Conservation (phyloP, 2,329 filamentous ascomycete species). For the Paecilomyces fulvus region DNA sequence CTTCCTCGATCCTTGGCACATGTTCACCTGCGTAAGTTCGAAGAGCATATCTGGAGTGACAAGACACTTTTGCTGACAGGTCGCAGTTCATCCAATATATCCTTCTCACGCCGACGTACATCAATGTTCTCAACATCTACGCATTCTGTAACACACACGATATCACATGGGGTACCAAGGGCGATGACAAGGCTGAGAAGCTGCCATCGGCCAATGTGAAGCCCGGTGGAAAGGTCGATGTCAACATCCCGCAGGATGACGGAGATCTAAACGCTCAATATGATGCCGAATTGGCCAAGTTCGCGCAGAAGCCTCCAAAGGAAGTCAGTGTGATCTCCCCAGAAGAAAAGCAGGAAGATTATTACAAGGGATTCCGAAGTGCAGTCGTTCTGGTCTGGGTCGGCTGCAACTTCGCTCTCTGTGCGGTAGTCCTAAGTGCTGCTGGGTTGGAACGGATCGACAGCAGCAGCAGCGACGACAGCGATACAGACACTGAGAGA, state of each 20-base stretch:
- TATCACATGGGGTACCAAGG: slow-evolving; percentile 96
- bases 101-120: slow-evolving; percentile 88
- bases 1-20: slow-evolving; percentile 98
- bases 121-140: slow-evolving; percentile 94
- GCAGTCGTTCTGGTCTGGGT: slow-evolving; percentile 93
- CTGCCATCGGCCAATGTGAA: slow-evolving; percentile 83
- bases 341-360: slow-evolving; percentile 85
- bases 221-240: slow-evolving; percentile 89
- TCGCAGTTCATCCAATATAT: slow-evolving; percentile 81
- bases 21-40: slow-evolving; percentile 64
- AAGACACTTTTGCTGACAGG: slow-evolving; percentile 5
- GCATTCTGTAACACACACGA: slow-evolving; percentile 98
- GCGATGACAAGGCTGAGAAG: slow-evolving; percentile 90
- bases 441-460: slow-evolving; percentile 68
- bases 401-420: slow-evolving; percentile 85
- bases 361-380: slow-evolving; percentile 93
- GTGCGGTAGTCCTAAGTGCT: slow-evolving; percentile 75
- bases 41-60: background rate
- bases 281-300: slow-evolving; percentile 69
- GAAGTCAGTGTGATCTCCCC: slow-evolving; percentile 47
- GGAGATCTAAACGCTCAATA: slow-evolving; percentile 93
- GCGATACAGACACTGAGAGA: slow-evolving; percentile 43
- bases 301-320: slow-evolving; percentile 64
- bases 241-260: slow-evolving; percentile 78
- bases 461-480: slow-evolving; percentile 12